Conservation (phyloP, 1,284 basidiomycete genomes). For the Fomitopsis schrenkii region DNA sequence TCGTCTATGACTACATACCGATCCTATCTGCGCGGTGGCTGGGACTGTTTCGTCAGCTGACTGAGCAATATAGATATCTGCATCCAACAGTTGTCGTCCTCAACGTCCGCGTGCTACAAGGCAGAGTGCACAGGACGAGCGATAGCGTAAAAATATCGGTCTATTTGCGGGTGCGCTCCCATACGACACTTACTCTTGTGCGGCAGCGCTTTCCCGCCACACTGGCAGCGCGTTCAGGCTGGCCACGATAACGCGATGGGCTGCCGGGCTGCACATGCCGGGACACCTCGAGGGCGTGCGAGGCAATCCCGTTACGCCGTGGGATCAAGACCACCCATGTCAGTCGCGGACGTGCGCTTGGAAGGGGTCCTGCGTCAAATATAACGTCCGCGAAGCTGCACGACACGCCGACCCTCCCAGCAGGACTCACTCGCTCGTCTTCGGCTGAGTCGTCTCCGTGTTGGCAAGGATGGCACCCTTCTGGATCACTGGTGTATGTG, state of each 20-base stretch:
- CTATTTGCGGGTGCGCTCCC: background rate
- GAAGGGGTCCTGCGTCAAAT: background rate
- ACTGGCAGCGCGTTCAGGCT: background rate
- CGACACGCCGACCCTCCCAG: background rate
- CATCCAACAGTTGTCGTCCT: no score
- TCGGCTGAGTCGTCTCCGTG: background rate
- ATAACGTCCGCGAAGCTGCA: background rate
- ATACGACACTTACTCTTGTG: background rate
- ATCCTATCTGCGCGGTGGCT: background rate
- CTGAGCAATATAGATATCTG: background rate
- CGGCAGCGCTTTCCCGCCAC: background rate
- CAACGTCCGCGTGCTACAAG: background rate
- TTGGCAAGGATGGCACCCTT: conserved; percentile 8
- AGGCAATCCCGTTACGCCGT: background rate
- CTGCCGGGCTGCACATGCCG: background rate
- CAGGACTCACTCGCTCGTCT: background rate
- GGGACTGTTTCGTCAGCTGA: background rate
- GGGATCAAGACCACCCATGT: background rate
- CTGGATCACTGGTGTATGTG: conserved; percentile 9
- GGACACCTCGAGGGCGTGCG: background rate
- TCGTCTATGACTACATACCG: background rate
- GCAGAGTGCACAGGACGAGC: background rate
- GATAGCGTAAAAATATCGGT: background rate
- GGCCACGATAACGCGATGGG: background rate
- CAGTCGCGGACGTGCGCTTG: background rate